Percentiles rank a stretch among this genome's conserved stretches.
Conservation (phyloP, 169 alveolate genomes). For the Cyclospora cayetanensis region DNA sequence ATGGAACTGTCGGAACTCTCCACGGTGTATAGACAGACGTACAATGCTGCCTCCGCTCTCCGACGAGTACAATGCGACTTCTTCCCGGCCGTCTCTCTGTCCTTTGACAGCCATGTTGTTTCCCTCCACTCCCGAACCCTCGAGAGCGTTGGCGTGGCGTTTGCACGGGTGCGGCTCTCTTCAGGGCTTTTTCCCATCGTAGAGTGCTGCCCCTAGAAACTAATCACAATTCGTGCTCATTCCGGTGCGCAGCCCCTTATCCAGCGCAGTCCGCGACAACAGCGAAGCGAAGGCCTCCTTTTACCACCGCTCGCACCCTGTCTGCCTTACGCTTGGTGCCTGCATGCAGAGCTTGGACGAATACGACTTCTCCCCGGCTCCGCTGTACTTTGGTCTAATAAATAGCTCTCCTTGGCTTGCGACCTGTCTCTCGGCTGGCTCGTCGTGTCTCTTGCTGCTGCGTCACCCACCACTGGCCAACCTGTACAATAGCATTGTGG, state of each 20-base stretch:
- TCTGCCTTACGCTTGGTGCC: no score
- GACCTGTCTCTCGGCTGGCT: conserved; percentile 3
- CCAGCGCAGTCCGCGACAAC: no score
- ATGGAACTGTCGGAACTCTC: conserved; percentile 37
- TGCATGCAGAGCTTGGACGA: conserved; percentile 52
- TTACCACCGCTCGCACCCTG: no score
- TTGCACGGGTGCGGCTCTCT: conserved; percentile 36
- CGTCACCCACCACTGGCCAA: conserved; percentile 50
- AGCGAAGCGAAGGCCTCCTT: no score
- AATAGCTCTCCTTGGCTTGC: conserved; percentile 33
- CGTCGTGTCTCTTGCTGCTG: conserved; percentile 33
- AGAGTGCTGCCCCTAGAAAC: no score
- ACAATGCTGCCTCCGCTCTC: conserved; percentile 36
- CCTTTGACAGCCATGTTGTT: conserved; percentile 13
- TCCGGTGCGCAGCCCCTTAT: no score
- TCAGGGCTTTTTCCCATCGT: no score
- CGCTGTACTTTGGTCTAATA: neutral
- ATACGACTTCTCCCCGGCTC: conserved; percentile 16
- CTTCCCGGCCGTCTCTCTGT: conserved; percentile 44
- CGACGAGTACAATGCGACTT: conserved; percentile 45
- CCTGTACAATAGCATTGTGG: conserved; percentile 37
- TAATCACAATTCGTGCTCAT: no score
- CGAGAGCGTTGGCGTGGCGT: conserved; percentile 33
- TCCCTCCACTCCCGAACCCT: conserved; percentile 22
- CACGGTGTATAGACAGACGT: conserved; percentile 32